A percentile compares a stretch with the other conserved stretches of the same genome.
phyloP scores from a whole-genome alignment of 495 filamentous ascomycete genomes.

The Neurospora sublineolata region DNA sequence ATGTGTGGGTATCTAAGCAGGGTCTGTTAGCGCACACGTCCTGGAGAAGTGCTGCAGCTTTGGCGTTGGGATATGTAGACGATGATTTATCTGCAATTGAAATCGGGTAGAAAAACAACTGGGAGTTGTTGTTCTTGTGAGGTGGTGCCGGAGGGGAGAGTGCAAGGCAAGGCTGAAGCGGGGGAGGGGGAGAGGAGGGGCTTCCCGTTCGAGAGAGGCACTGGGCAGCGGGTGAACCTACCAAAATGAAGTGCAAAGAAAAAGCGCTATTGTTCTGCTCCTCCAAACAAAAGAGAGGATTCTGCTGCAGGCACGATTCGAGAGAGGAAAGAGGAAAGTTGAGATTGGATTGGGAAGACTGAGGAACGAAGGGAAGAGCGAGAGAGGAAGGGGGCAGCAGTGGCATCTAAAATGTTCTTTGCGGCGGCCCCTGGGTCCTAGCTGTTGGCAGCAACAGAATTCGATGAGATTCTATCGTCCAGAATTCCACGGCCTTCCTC shows the following conservation, averaged over 20 bases:
- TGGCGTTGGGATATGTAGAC: neutral
- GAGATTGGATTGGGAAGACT: slow-evolving; percentile 3
- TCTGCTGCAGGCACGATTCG: neutral
- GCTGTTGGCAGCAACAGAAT: slow-evolving; percentile 19
- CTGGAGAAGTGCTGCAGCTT: neutral
- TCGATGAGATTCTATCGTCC: slow-evolving; percentile 30
- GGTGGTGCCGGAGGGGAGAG: neutral
- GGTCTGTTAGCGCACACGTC: slow-evolving; percentile 3
- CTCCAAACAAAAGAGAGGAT: slow-evolving; percentile 1
- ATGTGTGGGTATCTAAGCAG: slow-evolving; percentile 16
- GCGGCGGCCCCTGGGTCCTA: slow-evolving; percentile 11
- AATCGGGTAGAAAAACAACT: neutral
- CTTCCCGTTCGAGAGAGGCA: neutral
- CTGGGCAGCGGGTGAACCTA: neutral
- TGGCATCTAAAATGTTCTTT: slow-evolving; percentile 26
- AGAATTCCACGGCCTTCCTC: slow-evolving; percentile 20
- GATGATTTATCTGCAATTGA: neutral
- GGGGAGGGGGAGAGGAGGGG: neutral
- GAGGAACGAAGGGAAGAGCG: slow-evolving; percentile 9
- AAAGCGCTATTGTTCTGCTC: slow-evolving; percentile 1
- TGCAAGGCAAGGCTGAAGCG: neutral
- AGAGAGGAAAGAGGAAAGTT: slow-evolving; percentile 8
- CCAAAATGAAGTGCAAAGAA: neutral
- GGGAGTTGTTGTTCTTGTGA: neutral
- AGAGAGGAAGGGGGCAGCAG: slow-evolving; percentile 11